Conservation (phyloP, 768 basidiomycete species). For the Calvatia gigantea region DNA sequence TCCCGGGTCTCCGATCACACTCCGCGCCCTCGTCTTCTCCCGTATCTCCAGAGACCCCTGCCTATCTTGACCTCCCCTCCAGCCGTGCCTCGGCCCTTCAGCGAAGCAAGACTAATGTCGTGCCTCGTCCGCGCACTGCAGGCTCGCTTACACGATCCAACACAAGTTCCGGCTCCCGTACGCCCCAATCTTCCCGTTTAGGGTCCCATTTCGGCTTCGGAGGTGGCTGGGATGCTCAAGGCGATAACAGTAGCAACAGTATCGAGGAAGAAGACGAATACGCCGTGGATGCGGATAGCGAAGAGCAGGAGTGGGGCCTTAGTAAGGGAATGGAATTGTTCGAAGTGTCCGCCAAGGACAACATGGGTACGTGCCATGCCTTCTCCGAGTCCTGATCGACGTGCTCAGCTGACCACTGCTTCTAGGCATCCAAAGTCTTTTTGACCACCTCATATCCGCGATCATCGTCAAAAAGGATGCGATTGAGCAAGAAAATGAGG, state of each 20-base stretch:
- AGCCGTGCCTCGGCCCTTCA: conserved; percentile 49
- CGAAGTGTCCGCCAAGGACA: conserved; percentile 91
- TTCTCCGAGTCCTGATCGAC: conserved; percentile 14
- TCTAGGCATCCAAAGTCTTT: conserved; percentile 76
- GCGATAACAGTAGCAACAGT: conserved; percentile 64
- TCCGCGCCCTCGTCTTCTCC: conserved; percentile 43
- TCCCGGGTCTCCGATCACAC: conserved; percentile 61
- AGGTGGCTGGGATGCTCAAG: conserved; percentile 52
- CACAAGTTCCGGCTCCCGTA: conserved; percentile 41
- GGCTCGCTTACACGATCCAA: conserved; percentile 48
- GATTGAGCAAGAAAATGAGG: conserved; percentile 79
- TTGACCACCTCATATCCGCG: conserved; percentile 72
- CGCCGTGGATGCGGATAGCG: conserved; percentile 50
- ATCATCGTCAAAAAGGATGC: conserved; percentile 76
- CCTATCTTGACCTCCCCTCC: conserved; percentile 60
- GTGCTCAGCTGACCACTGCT: conserved; percentile 6
- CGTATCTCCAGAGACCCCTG: conserved; percentile 53
- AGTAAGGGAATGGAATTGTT: conserved; percentile 84
- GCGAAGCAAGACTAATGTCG: conserved; percentile 46
- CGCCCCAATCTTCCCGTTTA: conserved; percentile 55
- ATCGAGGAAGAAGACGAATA: conserved; percentile 65
- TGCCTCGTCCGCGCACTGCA: conserved; percentile 44
- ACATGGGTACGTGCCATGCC: conserved; percentile 57
- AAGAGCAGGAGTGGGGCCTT: conserved; percentile 70
- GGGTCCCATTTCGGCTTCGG: conserved; percentile 52